phyloP scores from a whole-genome alignment of 78 protist species.

The Pigoraptor vietnamica region DNA sequence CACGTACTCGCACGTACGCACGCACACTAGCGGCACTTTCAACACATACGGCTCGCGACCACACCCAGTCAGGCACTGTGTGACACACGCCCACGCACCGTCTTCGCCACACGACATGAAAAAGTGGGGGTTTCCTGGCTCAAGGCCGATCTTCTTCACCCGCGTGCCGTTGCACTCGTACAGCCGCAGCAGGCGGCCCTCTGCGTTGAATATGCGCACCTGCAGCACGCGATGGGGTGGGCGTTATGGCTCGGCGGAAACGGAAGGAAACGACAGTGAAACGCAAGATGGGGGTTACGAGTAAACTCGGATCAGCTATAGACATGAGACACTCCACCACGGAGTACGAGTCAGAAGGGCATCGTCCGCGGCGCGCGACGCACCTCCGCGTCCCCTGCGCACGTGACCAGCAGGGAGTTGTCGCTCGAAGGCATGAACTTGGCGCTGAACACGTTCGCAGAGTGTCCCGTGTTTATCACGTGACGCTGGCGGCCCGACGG shows the following conservation, averaged over 20 bases:
- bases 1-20: too few species aligned
- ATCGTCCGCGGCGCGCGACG: too few species aligned
- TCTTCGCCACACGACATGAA: conserved; percentile 19
- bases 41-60: too few species aligned
- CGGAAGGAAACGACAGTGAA: too few species aligned
- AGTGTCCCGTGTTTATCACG: background rate
- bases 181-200: background rate
- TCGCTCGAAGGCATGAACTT: background rate
- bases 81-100: background rate
- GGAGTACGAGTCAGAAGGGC: too few species aligned
- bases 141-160: background rate
- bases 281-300: too few species aligned
- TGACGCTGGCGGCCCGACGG: background rate
- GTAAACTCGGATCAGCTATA: too few species aligned
- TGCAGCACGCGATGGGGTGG: background rate
- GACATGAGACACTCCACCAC: too few species aligned
- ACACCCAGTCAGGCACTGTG: too few species aligned
- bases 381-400: background rate
- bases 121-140: background rate
- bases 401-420: background rate
- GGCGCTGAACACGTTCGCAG: conserved; percentile 6
- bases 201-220: background rate
- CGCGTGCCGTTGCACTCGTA: conserved; percentile 6
- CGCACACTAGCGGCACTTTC: too few species aligned
- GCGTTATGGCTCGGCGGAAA: too few species aligned